These are phyloP conservation scores for Polysphondylium violaceum DNA, from an alignment of 78 protist species.

Conservation along the genomic window DNA sequence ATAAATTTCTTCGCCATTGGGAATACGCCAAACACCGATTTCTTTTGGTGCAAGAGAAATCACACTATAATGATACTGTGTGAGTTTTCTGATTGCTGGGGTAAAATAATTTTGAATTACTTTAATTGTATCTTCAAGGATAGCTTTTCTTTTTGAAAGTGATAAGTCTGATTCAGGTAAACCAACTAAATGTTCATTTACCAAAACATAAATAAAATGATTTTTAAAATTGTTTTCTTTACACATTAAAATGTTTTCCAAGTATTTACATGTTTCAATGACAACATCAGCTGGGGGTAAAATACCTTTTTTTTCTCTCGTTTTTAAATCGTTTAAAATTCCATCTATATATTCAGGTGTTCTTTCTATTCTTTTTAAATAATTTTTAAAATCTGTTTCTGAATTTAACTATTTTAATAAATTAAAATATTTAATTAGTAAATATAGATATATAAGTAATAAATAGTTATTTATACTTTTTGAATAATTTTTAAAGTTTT, in stretches of 20 bases:
- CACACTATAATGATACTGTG: background rate
- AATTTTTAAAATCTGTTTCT: constrained; percentile 19
- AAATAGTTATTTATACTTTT: background rate
- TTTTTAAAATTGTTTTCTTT: background rate
- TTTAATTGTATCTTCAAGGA: background rate
- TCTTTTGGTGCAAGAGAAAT: constrained; percentile 15
- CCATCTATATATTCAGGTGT: constrained; percentile 14
- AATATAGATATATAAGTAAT: background rate
- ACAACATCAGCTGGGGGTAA: constrained; percentile 24
- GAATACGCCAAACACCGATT: constrained; percentile 49
- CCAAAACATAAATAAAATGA: background rate
- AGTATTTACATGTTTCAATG: constrained; percentile 31
- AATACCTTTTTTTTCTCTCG: background rate
- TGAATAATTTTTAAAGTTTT: constrained; percentile 29
- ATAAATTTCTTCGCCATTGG: constrained; percentile 60
- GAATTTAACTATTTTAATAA: background rate
- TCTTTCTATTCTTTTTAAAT: constrained; percentile 16
- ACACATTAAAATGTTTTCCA: background rate
- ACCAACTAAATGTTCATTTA: background rate
- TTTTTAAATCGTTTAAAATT: constrained; percentile 20
- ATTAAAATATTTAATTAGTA: background rate
- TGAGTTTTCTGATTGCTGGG: constrained; percentile 20
- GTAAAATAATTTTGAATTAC: background rate
- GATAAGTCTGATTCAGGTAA: background rate
- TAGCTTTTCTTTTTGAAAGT: background rate